phyloP scores from a whole-genome alignment of 345 rosid species.

The Eucalyptus pauciflora region DNA sequence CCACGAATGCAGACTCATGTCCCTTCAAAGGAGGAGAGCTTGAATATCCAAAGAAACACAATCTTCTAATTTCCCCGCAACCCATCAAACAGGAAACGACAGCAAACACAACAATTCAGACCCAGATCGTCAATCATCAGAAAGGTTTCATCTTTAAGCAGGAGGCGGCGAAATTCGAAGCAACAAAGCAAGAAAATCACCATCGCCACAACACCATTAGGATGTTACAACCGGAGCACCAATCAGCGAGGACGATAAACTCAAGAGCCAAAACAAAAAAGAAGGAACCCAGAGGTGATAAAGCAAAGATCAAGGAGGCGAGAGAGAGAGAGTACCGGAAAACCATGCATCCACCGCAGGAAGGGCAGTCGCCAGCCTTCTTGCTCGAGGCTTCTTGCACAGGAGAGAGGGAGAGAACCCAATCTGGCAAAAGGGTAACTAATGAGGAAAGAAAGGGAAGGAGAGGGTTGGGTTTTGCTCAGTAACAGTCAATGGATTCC shows the following conservation, averaged over 20 bases:
- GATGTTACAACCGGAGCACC: neutral
- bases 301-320: neutral
- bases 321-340: neutral
- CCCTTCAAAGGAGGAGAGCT: neutral
- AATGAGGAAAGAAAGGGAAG: neutral
- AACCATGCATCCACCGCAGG: neutral
- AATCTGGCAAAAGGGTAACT: neutral
- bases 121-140: neutral
- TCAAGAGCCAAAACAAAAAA: neutral
- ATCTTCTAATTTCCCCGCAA: neutral
- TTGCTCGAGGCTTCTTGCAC: neutral
- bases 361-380: neutral
- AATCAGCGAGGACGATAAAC: neutral
- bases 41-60: neutral
- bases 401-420: neutral
- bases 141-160: neutral
- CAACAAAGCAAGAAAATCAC: neutral
- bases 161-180: neutral
- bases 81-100: neutral
- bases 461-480: neutral
- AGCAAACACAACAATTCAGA: neutral
- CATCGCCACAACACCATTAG: neutral
- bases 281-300: fast-evolving
- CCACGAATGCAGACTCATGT: neutral
- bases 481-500: neutral